Evolutionary conservation across 2,329 filamentous ascomycete genomes (phyloP).

Genomic region (Penicillium crustosum): DNA sequence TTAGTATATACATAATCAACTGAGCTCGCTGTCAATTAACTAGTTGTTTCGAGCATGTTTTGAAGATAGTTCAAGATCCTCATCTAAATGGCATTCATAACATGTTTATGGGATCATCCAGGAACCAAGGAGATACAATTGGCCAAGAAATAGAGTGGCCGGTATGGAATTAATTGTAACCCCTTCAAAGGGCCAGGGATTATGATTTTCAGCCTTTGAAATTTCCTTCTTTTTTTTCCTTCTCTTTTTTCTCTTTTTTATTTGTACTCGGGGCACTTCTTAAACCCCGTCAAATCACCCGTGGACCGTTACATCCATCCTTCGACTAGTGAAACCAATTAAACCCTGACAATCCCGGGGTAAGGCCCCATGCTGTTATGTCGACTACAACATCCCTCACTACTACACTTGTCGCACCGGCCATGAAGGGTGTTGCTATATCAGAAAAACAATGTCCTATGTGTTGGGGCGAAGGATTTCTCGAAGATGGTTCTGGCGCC

Average conservation of each 20-base stretch:
- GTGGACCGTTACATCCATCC: not conserved
- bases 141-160: slow-evolving; percentile 13
- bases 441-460: slow-evolving; percentile 37
- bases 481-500: slow-evolving; percentile 31
- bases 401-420: slow-evolving; percentile 35
- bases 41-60: not conserved
- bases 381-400: slow-evolving; percentile 28
- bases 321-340: not conserved
- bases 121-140: slow-evolving; percentile 5
- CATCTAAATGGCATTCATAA: not conserved
- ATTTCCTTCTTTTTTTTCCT: not conserved
- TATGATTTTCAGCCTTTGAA: not conserved
- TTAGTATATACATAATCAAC: not conserved
- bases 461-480: slow-evolving; percentile 39
- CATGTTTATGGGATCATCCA: not conserved
- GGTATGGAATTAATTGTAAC: slow-evolving; percentile 12
- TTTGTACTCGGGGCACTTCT: not conserved
- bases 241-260: not conserved
- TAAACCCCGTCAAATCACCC: not conserved
- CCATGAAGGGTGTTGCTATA: slow-evolving; percentile 28
- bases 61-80: not conserved
- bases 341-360: slow-evolving; percentile 14
- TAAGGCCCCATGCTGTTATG: slow-evolving; percentile 30
- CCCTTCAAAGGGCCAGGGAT: slow-evolving; percentile 4
- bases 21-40: not conserved